Conservation (phyloP, 1,139 yeast genomes). For the Candida pseudoviswanathii region DNA sequence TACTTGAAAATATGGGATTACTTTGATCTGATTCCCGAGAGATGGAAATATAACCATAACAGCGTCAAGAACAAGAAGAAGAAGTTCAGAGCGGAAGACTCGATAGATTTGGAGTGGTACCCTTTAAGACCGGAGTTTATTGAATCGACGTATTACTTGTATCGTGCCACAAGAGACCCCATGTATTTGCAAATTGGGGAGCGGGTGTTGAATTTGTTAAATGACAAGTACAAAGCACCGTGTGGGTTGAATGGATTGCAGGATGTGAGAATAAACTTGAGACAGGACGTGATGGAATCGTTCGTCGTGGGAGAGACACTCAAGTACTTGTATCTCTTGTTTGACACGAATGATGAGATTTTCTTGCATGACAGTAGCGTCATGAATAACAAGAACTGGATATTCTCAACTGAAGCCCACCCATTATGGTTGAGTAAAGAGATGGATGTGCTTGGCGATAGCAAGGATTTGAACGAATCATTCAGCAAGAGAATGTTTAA, state of each 20-base stretch:
- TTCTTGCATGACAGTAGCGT: slow-evolving; percentile 38
- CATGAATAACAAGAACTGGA: slow-evolving; percentile 51
- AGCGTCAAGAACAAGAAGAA: slow-evolving; percentile 12
- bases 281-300: slow-evolving; percentile 86
- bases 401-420: slow-evolving; percentile 93
- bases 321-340: slow-evolving; percentile 78
- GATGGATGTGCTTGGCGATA: slow-evolving; percentile 9
- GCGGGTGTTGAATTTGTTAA: slow-evolving; percentile 56
- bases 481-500: not conserved
- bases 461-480: not conserved
- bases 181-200: slow-evolving; percentile 77
- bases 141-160: slow-evolving; percentile 84
- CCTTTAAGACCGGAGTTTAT: slow-evolving; percentile 90
- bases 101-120: slow-evolving; percentile 78
- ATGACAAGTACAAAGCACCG: slow-evolving; percentile 51
- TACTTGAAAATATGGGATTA: slow-evolving; percentile 78
- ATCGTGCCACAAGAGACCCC: slow-evolving; percentile 85
- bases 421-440: slow-evolving; percentile 68
- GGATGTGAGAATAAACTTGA: slow-evolving; percentile 62
- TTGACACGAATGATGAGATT: slow-evolving; percentile 65
- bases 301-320: slow-evolving; percentile 86
- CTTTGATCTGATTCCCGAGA: slow-evolving; percentile 82
- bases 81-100: slow-evolving; percentile 19
- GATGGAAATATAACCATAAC: slow-evolving; percentile 60
- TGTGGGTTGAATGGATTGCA: slow-evolving; percentile 88